phyloP scores from a whole-genome alignment of 106 monocot genomes.

The Chionographis japonica region DNA sequence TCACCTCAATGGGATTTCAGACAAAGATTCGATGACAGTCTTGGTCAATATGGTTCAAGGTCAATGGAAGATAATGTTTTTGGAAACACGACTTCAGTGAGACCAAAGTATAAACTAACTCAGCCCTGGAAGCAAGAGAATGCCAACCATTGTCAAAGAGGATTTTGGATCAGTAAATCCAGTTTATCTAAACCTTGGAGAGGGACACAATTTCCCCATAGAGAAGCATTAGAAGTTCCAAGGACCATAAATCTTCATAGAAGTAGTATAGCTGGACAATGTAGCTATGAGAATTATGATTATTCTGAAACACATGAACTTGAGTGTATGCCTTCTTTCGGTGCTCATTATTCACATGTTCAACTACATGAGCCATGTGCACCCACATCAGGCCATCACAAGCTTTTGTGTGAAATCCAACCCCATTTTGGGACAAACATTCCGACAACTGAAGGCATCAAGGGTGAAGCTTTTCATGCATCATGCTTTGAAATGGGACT shows the following conservation, averaged over 20 bases:
- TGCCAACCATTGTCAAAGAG: background rate
- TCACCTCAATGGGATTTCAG: background rate
- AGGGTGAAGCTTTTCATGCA: background rate
- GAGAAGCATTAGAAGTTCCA: background rate
- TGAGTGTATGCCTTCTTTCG: background rate
- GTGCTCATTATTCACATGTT: background rate
- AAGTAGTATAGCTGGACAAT: background rate
- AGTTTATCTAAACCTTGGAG: background rate
- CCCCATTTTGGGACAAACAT: background rate
- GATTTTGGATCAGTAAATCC: background rate
- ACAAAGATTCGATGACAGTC: constrained; percentile 1
- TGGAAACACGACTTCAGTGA: constrained; percentile 3
- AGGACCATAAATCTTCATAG: background rate
- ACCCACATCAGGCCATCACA: background rate
- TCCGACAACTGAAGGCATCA: background rate
- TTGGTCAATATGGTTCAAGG: background rate
- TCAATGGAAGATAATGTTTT: background rate
- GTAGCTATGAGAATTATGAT: background rate
- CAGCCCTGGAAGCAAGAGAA: constrained; percentile 7
- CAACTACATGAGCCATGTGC: background rate
- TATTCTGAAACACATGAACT: background rate
- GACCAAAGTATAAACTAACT: background rate
- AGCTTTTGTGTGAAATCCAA: constrained; percentile 2
- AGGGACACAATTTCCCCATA: background rate
- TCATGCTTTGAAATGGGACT: constrained; percentile 9